A percentile compares a stretch with the other conserved stretches of the same genome.
Conservation (phyloP, 441 rosid species). For the California macrophylla region DNA sequence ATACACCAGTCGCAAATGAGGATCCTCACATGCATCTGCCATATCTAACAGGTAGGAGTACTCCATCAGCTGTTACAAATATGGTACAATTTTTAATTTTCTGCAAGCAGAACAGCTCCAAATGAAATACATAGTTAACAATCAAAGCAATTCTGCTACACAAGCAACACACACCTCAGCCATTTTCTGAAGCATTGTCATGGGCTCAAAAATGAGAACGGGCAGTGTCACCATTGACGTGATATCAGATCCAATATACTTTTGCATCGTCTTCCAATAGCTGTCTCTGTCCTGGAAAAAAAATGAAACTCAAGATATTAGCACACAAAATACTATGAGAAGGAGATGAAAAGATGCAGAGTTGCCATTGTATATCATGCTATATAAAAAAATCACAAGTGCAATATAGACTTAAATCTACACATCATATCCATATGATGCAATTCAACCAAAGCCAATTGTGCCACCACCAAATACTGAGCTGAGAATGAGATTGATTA, state of each 20-base stretch:
- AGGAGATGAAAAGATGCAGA: neutral
- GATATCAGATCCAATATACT: constrained; percentile 80
- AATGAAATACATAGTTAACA: neutral
- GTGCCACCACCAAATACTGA: neutral
- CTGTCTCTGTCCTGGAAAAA: constrained; percentile 68
- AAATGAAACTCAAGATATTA: neutral
- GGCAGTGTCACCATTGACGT: constrained; percentile 99
- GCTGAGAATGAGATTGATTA: neutral
- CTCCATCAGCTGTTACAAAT: constrained; percentile 76
- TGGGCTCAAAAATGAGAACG: constrained; percentile 85
- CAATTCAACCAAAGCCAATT: neutral
- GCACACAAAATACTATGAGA: neutral
- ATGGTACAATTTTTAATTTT: constrained; percentile 9
- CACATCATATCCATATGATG: neutral
- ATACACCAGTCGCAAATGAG: constrained; percentile 88
- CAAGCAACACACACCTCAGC: constrained; percentile 67
- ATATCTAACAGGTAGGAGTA: constrained; percentile 74
- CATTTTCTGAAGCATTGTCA: constrained; percentile 90
- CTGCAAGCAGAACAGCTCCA: constrained; percentile 13
- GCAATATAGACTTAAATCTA: neutral
- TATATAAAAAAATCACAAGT: neutral
- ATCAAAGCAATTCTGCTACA: neutral
- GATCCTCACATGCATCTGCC: constrained; percentile 91
- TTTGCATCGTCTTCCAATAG: constrained; percentile 98
- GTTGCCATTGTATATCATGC: neutral